Evolutionary conservation across 163 green algal species (phyloP).

Genomic region (Scenedesmus sp.): DNA sequence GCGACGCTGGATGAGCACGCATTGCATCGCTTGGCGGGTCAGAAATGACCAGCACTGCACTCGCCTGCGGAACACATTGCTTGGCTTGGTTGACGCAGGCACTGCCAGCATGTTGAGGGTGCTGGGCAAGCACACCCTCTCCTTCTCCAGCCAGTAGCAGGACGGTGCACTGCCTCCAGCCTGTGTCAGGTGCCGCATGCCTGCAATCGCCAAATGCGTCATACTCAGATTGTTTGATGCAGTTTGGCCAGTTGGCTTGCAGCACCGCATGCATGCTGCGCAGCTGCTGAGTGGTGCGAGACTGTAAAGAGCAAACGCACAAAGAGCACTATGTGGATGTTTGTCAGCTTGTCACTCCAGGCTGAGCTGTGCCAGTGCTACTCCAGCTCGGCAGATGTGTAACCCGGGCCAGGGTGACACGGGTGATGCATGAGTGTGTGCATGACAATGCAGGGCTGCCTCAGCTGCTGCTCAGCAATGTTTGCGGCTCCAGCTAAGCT

Average conservation of each 20-base stretch:
- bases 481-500: background rate
- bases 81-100: background rate
- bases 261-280: background rate
- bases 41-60: background rate
- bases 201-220: too few relatives aligned
- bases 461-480: background rate
- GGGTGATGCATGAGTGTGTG: background rate
- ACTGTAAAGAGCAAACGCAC: too few relatives aligned
- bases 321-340: too few relatives aligned
- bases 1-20: background rate
- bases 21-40: background rate
- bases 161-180: background rate
- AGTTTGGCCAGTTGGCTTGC: too few relatives aligned
- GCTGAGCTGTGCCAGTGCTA: background rate
- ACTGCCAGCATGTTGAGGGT: constrained; percentile 36
- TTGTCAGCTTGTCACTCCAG: too few relatives aligned
- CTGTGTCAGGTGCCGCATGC: constrained; percentile 13
- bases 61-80: constrained; percentile 15
- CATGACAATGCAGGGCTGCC: background rate
- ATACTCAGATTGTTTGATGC: too few relatives aligned
- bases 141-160: constrained; percentile 16
- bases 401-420: background rate
- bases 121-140: constrained; percentile 2
- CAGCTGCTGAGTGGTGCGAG: too few relatives aligned
- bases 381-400: background rate